Evolutionary conservation across 176 grass and related monocot species (phyloP).

Genomic region (Sorghum bicolor): Sorghum_bicolor_NCBIv3 NC_012873.2:49451001-49451500

Average conservation of each 20-base stretch:
- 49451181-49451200: background rate
- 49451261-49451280: background rate
- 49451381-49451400: background rate
- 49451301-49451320: background rate
- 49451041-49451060: conserved; percentile 39
- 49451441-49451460: background rate
- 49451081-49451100: background rate
- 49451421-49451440: background rate
- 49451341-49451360: background rate
- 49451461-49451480: background rate
- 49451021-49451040: conserved; percentile 72
- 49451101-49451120: conserved; percentile 3
- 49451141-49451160: background rate
- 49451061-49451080: background rate
- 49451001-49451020: conserved; percentile 66
- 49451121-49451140: conserved; percentile 8
- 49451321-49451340: background rate
- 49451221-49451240: background rate
- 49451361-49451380: background rate
- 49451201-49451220: background rate
- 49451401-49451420: background rate
- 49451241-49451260: background rate
- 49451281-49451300: background rate
- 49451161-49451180: background rate
- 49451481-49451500: background rate